Base-by-base conservation (phyloP, 1,284 basidiomycete species). In the Coniferiporia weirii region DNA sequence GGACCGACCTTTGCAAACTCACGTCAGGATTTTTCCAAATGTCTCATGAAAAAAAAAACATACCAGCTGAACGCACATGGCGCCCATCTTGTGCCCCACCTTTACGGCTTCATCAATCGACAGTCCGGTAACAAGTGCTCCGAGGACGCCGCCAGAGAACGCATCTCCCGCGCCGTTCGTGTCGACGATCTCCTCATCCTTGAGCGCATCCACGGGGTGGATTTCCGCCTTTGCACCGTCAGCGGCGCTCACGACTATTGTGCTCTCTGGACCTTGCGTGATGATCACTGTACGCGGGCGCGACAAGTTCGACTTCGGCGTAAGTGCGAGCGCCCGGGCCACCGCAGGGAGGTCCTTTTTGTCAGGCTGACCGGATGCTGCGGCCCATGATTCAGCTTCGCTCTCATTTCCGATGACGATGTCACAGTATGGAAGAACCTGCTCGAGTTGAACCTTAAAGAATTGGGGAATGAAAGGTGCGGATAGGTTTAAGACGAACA, bases 91-190 rank as follows among this genome's bases (percentile, higher is more conserved):
- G 77, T 99, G 96, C 1, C 96, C 97, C 47, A 84, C 84, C 72
- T 91, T 83, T 63, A 99, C 81, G 58, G 83, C 83, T 71, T 93
- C 86, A 46, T 91, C 87, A 52, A 95, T 70, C 49, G 69, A 75
- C 81, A 94, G 98, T 22, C 93, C 95, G 46, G 83, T 73, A 54
- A 94, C 86, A 55, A 87, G 80, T 1, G 90, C 95, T 54, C 92
- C 97, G 53, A 98, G 72, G 79, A 98, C 95, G 52, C 93, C 97
- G 63, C 97, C 97, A n/a, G 95, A 94, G 67, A 99, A 99, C 54
- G 94, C 95, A 73, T 99, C 97, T 55, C 97, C 97, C n/a, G 97
- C 97, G 56, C 93, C 97, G 75, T 99, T 99, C 59, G 97, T 99
- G 75, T 99, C 97, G 61, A 98, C 87, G 67, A 99, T 96, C 72